These are phyloP conservation scores for Groenewaldozyma tartarivorans DNA, from an alignment of 805 yeast genomes.

Conservation along the genomic window DNA sequence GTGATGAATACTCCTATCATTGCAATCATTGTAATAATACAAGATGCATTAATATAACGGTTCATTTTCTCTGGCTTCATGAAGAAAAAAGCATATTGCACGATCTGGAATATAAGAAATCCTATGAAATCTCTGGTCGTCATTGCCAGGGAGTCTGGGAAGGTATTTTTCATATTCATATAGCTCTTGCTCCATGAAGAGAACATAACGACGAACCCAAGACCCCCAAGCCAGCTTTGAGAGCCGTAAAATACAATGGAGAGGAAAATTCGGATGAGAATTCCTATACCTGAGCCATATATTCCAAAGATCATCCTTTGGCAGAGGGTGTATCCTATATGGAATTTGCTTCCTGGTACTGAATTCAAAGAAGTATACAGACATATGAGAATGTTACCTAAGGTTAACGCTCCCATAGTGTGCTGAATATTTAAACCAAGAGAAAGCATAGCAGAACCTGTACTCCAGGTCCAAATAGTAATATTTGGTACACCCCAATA, in stretches of 20 bases:
- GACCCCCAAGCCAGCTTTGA: conserved; percentile 29
- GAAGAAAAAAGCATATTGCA: conserved; percentile 3
- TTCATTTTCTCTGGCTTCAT: conserved; percentile 24
- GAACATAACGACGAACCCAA: conserved; percentile 23
- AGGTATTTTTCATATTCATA: conserved; percentile 31
- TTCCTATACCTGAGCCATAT: conserved; percentile 34
- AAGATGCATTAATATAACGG: conserved; percentile 26
- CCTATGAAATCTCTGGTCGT: conserved; percentile 32
- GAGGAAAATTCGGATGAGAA: conserved; percentile 29
- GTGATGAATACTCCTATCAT: conserved; percentile 16
- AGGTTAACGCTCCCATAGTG: conserved; percentile 34
- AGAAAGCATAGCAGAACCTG: conserved; percentile 36
- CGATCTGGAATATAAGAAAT: conserved; percentile 29
- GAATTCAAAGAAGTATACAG: conserved; percentile 34
- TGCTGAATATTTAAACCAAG: conserved; percentile 39
- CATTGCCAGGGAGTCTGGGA: conserved; percentile 29
- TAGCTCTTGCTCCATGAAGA: conserved; percentile 27
- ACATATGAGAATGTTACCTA: conserved; percentile 34
- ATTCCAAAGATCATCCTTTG: conserved; percentile 38
- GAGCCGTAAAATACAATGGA: conserved; percentile 4
- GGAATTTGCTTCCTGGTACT: conserved; percentile 38
- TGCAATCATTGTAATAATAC: conserved; percentile 31
- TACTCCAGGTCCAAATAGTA: conserved; percentile 37
- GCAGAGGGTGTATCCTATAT: conserved; percentile 39
- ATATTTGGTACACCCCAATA: conserved; percentile 22